phyloP scores from a whole-genome alignment of 345 rosid species.

The Anacardium occidentale region DNA sequence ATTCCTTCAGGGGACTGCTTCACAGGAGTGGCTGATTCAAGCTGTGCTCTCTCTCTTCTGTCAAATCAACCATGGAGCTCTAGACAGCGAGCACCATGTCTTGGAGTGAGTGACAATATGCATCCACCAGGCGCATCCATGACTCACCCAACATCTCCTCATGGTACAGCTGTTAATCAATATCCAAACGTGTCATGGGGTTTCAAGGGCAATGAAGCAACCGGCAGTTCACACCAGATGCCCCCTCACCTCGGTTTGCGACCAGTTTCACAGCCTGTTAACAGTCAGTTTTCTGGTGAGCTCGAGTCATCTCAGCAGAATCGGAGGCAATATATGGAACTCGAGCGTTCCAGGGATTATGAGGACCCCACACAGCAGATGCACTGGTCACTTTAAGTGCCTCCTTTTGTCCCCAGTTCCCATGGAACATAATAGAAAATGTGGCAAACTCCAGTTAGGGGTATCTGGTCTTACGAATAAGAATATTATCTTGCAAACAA shows the following conservation, averaged over 20 bases:
- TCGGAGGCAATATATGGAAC: constrained; percentile 57
- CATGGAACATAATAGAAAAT: neutral
- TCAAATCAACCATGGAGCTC: constrained; percentile 81
- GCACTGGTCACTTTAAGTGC: constrained; percentile 66
- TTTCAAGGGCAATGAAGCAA: constrained; percentile 45
- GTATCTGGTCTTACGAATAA: neutral
- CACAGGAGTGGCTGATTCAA: constrained; percentile 63
- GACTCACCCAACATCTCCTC: constrained; percentile 49
- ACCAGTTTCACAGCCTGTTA: constrained; percentile 44
- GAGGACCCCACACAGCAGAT: constrained; percentile 59
- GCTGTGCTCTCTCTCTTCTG: constrained; percentile 99
- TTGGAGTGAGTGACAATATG: constrained; percentile 34
- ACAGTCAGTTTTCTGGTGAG: constrained; percentile 41
- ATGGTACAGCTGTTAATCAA: constrained; percentile 38
- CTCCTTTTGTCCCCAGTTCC: neutral
- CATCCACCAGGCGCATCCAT: constrained; percentile 42
- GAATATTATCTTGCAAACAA: neutral
- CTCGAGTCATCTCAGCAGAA: constrained; percentile 54
- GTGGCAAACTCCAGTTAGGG: neutral
- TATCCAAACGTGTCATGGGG: constrained; percentile 54
- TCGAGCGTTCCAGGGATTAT: constrained; percentile 52
- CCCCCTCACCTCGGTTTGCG: constrained; percentile 52
- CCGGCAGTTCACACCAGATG: constrained; percentile 37
- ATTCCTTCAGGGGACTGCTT: constrained; percentile 63
- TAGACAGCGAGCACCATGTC: constrained; percentile 38